These are phyloP conservation scores for Penicillium sp. DNA, from an alignment of 2,329 filamentous ascomycete genomes.

Conservation along the genomic window DNA sequence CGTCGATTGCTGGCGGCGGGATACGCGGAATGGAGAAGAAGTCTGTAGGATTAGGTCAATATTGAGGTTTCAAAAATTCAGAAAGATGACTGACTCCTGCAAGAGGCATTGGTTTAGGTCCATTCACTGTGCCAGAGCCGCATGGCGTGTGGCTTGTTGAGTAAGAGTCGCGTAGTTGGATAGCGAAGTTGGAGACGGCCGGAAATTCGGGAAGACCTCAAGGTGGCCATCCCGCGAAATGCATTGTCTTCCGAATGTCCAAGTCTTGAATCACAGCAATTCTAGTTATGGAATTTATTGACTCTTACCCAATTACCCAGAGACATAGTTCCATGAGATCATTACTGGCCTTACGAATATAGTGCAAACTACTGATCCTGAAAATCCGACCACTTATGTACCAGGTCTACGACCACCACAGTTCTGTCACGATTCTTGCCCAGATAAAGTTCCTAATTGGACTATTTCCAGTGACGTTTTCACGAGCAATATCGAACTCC, in stretches of 20 bases:
- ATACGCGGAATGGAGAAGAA: constrained; percentile 31
- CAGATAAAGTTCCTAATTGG: no score
- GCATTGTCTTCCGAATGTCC: neutral
- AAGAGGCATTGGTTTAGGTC: neutral
- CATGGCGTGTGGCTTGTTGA: neutral
- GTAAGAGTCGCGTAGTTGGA: neutral
- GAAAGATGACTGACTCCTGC: neutral
- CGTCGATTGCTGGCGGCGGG: constrained; percentile 25
- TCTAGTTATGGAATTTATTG: no score
- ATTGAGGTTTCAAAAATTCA: neutral
- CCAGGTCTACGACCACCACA: no score
- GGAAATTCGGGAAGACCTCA: neutral
- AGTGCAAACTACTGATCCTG: no score
- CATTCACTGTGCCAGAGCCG: neutral
- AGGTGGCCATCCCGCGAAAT: neutral
- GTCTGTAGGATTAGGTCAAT: constrained; percentile 13
- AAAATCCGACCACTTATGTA: no score
- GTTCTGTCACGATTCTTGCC: no score
- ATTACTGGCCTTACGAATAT: no score
- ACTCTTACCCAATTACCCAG: no score
- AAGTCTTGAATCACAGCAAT: no score
- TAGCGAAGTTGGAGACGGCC: neutral
- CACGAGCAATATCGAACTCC: no score
- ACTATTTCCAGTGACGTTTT: no score
- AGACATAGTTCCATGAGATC: no score